phyloP scores from a whole-genome alignment of 768 basidiomycete species.

The Lactifluus piperatus region DNA sequence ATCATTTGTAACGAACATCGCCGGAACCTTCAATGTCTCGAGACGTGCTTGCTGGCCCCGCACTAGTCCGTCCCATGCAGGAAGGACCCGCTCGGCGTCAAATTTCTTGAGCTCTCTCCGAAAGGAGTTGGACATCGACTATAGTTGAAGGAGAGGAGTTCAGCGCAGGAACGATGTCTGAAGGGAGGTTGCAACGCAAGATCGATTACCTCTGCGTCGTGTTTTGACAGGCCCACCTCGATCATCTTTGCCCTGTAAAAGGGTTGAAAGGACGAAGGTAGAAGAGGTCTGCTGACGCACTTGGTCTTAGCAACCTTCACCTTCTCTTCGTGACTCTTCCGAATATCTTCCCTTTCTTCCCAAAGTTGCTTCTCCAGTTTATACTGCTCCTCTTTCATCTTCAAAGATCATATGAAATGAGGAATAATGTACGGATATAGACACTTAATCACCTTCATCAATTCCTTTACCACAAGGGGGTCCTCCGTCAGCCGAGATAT shows the following conservation, averaged over 20 bases:
- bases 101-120: conserved; percentile 58
- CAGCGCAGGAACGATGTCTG: not conserved
- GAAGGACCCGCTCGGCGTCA: conserved; percentile 57
- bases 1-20: conserved; percentile 54
- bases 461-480: conserved; percentile 37
- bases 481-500: conserved; percentile 54
- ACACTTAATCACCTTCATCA: conserved; percentile 39
- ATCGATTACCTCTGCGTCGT: conserved; percentile 49
- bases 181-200: conserved; percentile 21
- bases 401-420: not conserved
- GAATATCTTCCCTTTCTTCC: conserved; percentile 56
- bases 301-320: conserved; percentile 59
- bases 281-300: conserved; percentile 31
- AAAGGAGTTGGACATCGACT: conserved; percentile 62
- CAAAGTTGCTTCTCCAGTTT: conserved; percentile 58
- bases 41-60: conserved; percentile 60
- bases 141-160: conserved; percentile 10
- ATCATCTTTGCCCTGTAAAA: conserved; percentile 53
- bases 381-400: conserved; percentile 70
- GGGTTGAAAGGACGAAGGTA: not conserved
- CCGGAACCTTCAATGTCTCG: conserved; percentile 52
- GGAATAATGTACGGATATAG: conserved; percentile 1
- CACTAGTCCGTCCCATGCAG: conserved; percentile 72
- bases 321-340: conserved; percentile 60
- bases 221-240: conserved; percentile 54